Percentiles rank a stretch among this genome's conserved stretches.
Conservation (phyloP, 768 basidiomycete species). For the Mycena floridula region DNA sequence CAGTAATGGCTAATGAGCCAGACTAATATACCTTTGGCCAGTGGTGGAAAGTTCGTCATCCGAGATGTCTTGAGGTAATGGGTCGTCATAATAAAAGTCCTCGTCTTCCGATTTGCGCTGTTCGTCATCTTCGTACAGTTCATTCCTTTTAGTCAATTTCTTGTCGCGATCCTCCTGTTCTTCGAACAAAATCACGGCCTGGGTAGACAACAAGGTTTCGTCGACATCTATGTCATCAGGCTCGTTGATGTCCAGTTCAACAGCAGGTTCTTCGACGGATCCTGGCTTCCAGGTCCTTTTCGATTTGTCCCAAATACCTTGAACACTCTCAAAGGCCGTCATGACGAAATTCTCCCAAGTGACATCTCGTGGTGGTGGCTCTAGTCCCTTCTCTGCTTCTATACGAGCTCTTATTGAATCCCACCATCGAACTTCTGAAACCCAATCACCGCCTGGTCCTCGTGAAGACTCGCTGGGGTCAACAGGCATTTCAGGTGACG, state of each 20-base stretch:
- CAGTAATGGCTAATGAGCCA: slow-evolving; percentile 7
- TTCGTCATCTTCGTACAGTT: slow-evolving; percentile 18
- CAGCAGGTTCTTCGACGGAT: slow-evolving; percentile 15
- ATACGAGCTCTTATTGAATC: slow-evolving; percentile 63
- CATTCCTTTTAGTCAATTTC: neutral
- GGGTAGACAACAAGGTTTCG: neutral
- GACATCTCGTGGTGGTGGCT: too few species aligned
- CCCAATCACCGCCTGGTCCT: slow-evolving; percentile 56
- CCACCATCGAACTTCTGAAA: slow-evolving; percentile 71
- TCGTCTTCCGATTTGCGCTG: slow-evolving; percentile 11
- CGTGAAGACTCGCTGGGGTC: slow-evolving; percentile 63
- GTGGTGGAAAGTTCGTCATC: too few species aligned
- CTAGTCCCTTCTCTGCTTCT: slow-evolving; percentile 34
- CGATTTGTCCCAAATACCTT: slow-evolving; percentile 73
- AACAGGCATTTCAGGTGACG: slow-evolving; percentile 68
- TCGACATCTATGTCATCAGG: slow-evolving; percentile 14
- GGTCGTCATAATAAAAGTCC: slow-evolving; percentile 25
- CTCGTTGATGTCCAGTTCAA: slow-evolving; percentile 15
- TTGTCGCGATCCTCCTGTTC: neutral
- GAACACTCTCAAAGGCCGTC: slow-evolving; percentile 87
- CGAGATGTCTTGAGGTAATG: too few species aligned
- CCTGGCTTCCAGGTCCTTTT: slow-evolving; percentile 54
- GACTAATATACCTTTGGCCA: too few species aligned
- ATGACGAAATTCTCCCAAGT: slow-evolving; percentile 72
- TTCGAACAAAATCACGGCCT: neutral